These are phyloP conservation scores for Naganishia vishniacii DNA, from an alignment of 768 basidiomycete species.

Conservation along the genomic window DNA sequence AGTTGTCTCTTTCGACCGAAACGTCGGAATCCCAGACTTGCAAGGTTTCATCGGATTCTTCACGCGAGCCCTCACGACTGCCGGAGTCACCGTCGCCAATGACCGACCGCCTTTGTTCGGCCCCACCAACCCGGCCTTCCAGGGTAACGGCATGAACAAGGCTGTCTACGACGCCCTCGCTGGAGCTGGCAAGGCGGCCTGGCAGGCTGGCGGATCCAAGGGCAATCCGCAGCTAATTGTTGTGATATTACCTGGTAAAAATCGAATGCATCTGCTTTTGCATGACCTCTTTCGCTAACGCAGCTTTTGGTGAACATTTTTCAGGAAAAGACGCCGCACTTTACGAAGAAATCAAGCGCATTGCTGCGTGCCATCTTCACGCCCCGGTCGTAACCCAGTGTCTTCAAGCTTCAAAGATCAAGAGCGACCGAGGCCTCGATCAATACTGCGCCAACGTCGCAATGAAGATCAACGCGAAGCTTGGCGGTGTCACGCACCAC, in stretches of 20 bases:
- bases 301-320: too few relatives aligned
- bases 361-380: slow-evolving; percentile 35
- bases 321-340: too few relatives aligned
- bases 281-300: too few relatives aligned
- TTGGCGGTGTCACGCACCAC: slow-evolving; percentile 45
- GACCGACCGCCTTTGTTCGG: slow-evolving; percentile 26
- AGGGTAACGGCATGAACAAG: slow-evolving; percentile 12
- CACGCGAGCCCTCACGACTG: slow-evolving; percentile 23
- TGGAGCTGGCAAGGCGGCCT: slow-evolving; percentile 32
- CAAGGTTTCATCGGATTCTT: slow-evolving; percentile 37
- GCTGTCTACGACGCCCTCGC: not conserved
- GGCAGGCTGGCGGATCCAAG: slow-evolving; percentile 34
- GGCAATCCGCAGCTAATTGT: slow-evolving; percentile 44
- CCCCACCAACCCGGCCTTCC: slow-evolving; percentile 5
- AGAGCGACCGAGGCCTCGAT: slow-evolving; percentile 35
- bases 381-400: slow-evolving; percentile 47
- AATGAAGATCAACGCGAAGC: slow-evolving; percentile 47
- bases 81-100: slow-evolving; percentile 36
- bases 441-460: slow-evolving; percentile 45
- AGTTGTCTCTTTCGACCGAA: slow-evolving; percentile 41
- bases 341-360: slow-evolving; percentile 47
- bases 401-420: slow-evolving; percentile 43
- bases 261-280: too few relatives aligned
- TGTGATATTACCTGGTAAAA: slow-evolving; percentile 41
- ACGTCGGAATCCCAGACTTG: slow-evolving; percentile 33